Evolutionary conservation across 495 filamentous ascomycete species (phyloP), one percentile per base, ranked within the genome.

Genomic region (Symbiotaphrina buchneri): DNA sequence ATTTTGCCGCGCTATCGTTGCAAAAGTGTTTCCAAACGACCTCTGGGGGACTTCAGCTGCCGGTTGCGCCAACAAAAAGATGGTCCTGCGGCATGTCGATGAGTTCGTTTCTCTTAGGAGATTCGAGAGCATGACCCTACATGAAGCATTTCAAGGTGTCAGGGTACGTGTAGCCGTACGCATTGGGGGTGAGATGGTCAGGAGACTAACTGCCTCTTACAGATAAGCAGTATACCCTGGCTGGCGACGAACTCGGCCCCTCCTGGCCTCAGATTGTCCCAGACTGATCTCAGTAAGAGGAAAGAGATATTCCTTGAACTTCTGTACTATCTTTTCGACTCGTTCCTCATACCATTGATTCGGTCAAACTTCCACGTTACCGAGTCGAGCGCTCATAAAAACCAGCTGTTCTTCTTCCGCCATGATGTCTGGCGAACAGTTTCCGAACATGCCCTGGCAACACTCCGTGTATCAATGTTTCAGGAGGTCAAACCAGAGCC

Each of bases 281-380:
- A 58, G 25, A 68, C 78, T 1, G 87, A 97, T 39, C 47, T 64
- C 18, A 48, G 56, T 15, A 94, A 94, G 52, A 72, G 87, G 5
- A 58, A 46, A 11, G 76, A 93, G 45, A 55, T 95, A 4, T 63
- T 92, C 19, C 50, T 68, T 28, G 87, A 97, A 43, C 71, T 94
- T 33, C 38, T 94, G 0, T 95, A 92, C 51, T 97, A 83, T 48
- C 37, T 91, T 2, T 84, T 95, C 39, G 85, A 97, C 41, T 91
- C 82, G 0, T 56, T 95, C 18, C 41, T 97, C 11, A 79, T 94
- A 37, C 87, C 87, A 5, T 63, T 95, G 1, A 63, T 97, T 30
- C 71, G 80, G 10, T 63, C 64, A 14, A 78, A 87, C 42, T 97
- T 97, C 40, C 80, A 97, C 41, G 79, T 94, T 16, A 97, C 87